Percentiles rank a stretch among this genome's conserved stretches.
Evolutionary conservation across 257 asterid species (phyloP).

Genomic region (Solanum sparsipilum): DNA sequence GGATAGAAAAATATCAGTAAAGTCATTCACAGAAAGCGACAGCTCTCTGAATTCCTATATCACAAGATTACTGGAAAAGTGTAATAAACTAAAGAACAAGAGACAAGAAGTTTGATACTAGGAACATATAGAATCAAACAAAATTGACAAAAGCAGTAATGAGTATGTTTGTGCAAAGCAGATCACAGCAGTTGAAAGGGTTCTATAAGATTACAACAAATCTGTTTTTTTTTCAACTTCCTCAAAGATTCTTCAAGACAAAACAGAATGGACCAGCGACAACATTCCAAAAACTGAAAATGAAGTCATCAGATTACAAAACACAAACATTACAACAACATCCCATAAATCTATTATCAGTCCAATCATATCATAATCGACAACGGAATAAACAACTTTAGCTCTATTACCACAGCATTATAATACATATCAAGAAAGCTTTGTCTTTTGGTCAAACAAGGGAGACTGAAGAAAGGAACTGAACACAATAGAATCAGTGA

Average conservation of each 20-base stretch:
- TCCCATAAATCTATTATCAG: slow-evolving; percentile 26
- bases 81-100: slow-evolving; percentile 12
- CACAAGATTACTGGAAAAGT: background rate
- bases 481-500: slow-evolving; percentile 15
- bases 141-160: slow-evolving; percentile 26
- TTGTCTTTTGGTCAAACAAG: slow-evolving; percentile 17
- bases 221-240: slow-evolving; percentile 9
- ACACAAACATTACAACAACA: slow-evolving; percentile 22
- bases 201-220: slow-evolving; percentile 16
- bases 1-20: background rate
- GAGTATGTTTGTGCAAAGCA: slow-evolving; percentile 20
- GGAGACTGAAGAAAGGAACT: slow-evolving; percentile 4
- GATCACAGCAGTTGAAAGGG: slow-evolving; percentile 21
- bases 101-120: slow-evolving; percentile 13
- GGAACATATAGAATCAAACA: slow-evolving; percentile 30
- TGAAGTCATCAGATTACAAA: slow-evolving; percentile 29
- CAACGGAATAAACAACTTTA: slow-evolving; percentile 2
- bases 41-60: background rate
- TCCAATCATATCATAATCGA: slow-evolving; percentile 31
- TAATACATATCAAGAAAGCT: background rate
- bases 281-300: slow-evolving; percentile 51
- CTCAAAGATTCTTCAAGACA: slow-evolving; percentile 52
- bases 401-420: background rate
- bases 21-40: background rate
- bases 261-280: slow-evolving; percentile 39